A percentile compares a stretch with the other conserved stretches of the same genome.
phyloP scores from a whole-genome alignment of 768 basidiomycete genomes.

The Phaeotremella fagi region DNA sequence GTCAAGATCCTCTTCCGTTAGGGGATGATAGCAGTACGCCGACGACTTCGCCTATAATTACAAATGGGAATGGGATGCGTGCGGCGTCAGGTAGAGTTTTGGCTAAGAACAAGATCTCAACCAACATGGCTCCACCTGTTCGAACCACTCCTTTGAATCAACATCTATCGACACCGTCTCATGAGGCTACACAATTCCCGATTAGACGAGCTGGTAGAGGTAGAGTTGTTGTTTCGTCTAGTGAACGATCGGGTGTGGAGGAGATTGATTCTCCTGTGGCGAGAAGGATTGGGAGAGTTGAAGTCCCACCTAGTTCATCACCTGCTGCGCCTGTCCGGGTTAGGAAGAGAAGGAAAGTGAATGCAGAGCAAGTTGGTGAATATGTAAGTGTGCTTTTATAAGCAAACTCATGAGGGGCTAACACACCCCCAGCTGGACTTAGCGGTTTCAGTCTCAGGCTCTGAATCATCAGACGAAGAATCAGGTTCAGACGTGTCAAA shows the following conservation, averaged over 20 bases:
- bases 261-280: slow-evolving; percentile 1
- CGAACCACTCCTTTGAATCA: too few species aligned
- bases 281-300: slow-evolving; percentile 1
- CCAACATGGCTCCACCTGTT: slow-evolving; percentile 36
- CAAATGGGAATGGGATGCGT: neutral
- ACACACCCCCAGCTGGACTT: slow-evolving; percentile 31
- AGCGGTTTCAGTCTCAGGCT: slow-evolving; percentile 36
- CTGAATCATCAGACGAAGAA: slow-evolving; percentile 19
- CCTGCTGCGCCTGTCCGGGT: neutral
- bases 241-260: too few species aligned
- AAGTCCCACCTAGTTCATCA: slow-evolving; percentile 3
- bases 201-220: slow-evolving; percentile 19
- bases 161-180: neutral
- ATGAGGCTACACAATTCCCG: slow-evolving; percentile 24
- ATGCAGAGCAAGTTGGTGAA: slow-evolving; percentile 2
- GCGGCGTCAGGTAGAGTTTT: neutral
- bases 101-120: neutral
- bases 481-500: slow-evolving; percentile 8
- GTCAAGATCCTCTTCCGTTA: slow-evolving; percentile 5
- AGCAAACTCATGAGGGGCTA: too few species aligned
- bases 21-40: neutral
- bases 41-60: neutral
- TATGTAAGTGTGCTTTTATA: slow-evolving; percentile 19
- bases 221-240: slow-evolving; percentile 11
- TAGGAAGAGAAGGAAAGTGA: neutral